Evolutionary conservation across 768 basidiomycete species (phyloP), one percentile per base, ranked within the genome.

Genomic region (Suillus lakei): DNA sequence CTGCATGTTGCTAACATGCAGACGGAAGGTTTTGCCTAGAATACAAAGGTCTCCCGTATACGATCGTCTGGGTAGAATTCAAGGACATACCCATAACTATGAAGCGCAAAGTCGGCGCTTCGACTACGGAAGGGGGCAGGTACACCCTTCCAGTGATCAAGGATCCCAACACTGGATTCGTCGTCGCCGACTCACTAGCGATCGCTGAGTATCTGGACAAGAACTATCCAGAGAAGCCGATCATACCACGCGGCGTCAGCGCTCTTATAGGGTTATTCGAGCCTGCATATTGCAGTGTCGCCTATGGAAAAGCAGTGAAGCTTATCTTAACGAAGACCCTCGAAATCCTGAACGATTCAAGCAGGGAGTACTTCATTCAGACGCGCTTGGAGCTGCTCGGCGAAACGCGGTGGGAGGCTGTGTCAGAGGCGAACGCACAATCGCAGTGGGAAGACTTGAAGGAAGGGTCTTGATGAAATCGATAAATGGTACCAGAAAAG

Each of bases 11-110:
- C 30, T 54, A 9, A 54, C 5, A 13, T n/a, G 30, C 53, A 54
- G 9, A 32, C 12, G 30, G 12, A 32, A 77, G 77, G 51, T 69
- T 70, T 58, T 71, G 73, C 3, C 67, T 81, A 46, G 77, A 77
- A 64, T 71, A 72, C 69, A 81, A 81, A 60, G 72, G 71, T 21
- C 48, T 81, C 30, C 70, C 79, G 1, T 82, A 83, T 73, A 79
- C 76, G 67, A 85, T 84, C 12, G 77, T 81, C 54, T 85, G 82
- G 81, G 72, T 87, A 59, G 85, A 86, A 63, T 84, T 81, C 66
- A 81, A 80, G 16, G 83, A 86, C 63, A 80, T 87, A 62, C 79
- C 77, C 38, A 30, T 64, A 0, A 62, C 77, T n/a, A 75, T 74
- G 64, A 76, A 78, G 67, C 72, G 80, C 60, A n/a, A n/a, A n/a